A percentile compares a stretch with the other conserved stretches of the same genome.
Evolutionary conservation across 2,329 filamentous ascomycete species (phyloP).

Genomic region (Periconia digitata): DNA sequence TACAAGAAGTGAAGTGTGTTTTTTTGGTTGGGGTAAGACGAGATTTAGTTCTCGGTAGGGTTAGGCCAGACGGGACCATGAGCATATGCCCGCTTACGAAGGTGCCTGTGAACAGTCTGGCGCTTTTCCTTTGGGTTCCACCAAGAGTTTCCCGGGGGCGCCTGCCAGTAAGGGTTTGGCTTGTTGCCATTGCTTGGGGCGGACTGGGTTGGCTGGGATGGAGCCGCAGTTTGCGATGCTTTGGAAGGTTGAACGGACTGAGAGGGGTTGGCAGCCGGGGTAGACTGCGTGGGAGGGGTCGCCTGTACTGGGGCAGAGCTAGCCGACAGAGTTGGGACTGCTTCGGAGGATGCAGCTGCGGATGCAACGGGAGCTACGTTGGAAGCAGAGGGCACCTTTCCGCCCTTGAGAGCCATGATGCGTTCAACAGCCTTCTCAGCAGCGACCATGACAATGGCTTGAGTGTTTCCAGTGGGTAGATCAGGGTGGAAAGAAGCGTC

Average conservation of each 20-base stretch:
- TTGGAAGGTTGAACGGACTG: neutral
- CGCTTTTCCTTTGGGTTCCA: neutral
- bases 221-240: neutral
- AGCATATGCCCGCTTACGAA: neutral
- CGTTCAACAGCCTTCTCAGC: conserved; percentile 62
- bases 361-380: neutral
- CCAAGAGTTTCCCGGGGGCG: neutral
- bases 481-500: conserved; percentile 62
- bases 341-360: neutral
- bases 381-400: neutral
- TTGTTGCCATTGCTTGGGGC: neutral
- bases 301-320: neutral
- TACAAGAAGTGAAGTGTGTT: neutral
- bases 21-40: neutral
- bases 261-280: neutral
- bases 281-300: neutral
- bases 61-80: neutral
- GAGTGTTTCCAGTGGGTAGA: conserved; percentile 68
- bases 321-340: neutral
- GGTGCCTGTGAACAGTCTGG: neutral
- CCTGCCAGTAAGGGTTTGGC: neutral
- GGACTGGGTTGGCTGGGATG: neutral
- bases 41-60: neutral
- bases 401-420: conserved; percentile 44
- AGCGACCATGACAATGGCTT: conserved; percentile 64